phyloP scores from a whole-genome alignment of 257 asterid genomes.

The Solanum lycopersicoides region DNA sequence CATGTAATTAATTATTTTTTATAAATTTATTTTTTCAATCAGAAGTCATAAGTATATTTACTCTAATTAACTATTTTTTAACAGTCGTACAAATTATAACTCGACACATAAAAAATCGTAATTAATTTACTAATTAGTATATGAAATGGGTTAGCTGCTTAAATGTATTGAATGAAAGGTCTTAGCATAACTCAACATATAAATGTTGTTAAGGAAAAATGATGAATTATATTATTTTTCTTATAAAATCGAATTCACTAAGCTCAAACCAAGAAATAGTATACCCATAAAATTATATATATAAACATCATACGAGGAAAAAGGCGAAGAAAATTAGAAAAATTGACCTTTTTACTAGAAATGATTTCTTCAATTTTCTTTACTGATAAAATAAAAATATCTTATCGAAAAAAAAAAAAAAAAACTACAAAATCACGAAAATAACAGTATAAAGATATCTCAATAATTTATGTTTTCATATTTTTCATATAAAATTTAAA shows the following conservation, averaged over 20 bases:
- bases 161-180: neutral
- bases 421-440: neutral
- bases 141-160: neutral
- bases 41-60: neutral
- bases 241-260: too few species aligned
- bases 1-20: too few species aligned
- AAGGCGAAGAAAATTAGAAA: neutral
- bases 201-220: neutral
- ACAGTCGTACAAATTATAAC: too few species aligned
- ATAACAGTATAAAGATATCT: neutral
- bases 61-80: too few species aligned
- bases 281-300: neutral
- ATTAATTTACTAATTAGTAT: too few species aligned
- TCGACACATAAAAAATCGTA: too few species aligned
- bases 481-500: neutral
- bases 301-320: neutral
- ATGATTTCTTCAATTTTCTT: too few species aligned
- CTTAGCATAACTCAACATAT: neutral
- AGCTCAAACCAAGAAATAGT: neutral
- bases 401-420: too few species aligned
- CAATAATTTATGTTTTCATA: too few species aligned
- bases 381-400: too few species aligned
- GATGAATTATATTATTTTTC: neutral
- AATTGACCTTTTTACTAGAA: neutral
- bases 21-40: too few species aligned